phyloP scores from a whole-genome alignment of 805 yeast species.

The Candida vaughaniae region DNA sequence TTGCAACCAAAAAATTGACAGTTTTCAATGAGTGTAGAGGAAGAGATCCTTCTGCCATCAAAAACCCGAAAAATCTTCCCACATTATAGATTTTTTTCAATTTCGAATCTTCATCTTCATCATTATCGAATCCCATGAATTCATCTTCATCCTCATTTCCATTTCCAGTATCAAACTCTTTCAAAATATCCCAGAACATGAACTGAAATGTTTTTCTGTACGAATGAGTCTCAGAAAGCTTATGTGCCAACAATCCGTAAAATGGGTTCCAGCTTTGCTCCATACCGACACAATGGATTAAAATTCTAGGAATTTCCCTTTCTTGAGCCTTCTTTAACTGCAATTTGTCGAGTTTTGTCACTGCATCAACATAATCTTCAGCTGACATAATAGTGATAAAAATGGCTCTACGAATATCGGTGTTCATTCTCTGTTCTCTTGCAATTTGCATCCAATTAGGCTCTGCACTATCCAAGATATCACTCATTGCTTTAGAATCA shows the following conservation, averaged over 20 bases:
- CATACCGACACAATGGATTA: constrained; percentile 80
- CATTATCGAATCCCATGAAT: constrained; percentile 35
- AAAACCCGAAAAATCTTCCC: constrained; percentile 77
- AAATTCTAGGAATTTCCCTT: constrained; percentile 80
- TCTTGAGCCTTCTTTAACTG: constrained; percentile 76
- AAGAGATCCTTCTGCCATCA: constrained; percentile 72
- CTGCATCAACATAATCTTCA: constrained; percentile 86
- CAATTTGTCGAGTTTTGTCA: constrained; percentile 75
- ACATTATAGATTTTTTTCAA: constrained; percentile 63
- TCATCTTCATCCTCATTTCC: constrained; percentile 39
- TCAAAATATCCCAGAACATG: constrained; percentile 80
- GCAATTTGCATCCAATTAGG: constrained; percentile 93
- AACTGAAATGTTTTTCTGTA: constrained; percentile 85
- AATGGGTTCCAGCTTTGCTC: constrained; percentile 89
- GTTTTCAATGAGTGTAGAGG: constrained; percentile 72
- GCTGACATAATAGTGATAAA: constrained; percentile 95
- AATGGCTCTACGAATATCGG: constrained; percentile 90
- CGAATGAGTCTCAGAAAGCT: constrained; percentile 71
- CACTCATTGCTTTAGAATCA: constrained; percentile 50
- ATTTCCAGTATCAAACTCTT: constrained; percentile 56
- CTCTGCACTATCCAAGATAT: constrained; percentile 63
- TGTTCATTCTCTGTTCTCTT: constrained; percentile 85
- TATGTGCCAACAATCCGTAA: constrained; percentile 76
- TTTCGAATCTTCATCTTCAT: constrained; percentile 51
- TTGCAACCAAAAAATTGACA: constrained; percentile 68